A percentile compares a stretch with the other conserved stretches of the same genome.
Evolutionary conservation across 2,329 filamentous ascomycete genomes (phyloP).

Genomic region (Cordyceps tenuipes): DNA sequence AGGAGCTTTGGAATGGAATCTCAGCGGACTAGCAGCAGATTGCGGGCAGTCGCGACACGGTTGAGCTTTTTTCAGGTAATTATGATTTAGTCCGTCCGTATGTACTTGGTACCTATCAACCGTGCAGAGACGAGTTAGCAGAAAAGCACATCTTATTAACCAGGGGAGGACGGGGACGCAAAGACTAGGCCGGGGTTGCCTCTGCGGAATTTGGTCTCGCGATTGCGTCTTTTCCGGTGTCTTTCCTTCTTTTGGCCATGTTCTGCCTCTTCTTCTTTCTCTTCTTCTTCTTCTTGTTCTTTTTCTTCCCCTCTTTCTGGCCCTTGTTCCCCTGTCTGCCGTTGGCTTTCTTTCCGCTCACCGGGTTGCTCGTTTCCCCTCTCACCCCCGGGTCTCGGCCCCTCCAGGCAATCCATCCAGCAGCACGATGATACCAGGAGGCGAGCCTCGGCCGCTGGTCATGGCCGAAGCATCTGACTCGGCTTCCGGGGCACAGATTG

Average conservation of each 20-base stretch:
- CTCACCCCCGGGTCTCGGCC: background rate
- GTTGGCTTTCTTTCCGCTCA: no score
- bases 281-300: background rate
- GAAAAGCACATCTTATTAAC: background rate
- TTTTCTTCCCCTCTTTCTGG: background rate
- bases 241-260: background rate
- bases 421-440: background rate
- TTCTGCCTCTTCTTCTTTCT: background rate
- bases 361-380: background rate
- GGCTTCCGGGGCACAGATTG: background rate
- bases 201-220: background rate
- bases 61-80: background rate
- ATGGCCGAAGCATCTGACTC: conserved; percentile 3
- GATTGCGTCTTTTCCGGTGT: background rate
- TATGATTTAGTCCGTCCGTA: no score
- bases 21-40: background rate
- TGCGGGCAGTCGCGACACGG: background rate
- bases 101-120: background rate
- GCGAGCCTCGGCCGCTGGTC: background rate
- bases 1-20: background rate
- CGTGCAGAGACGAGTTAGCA: background rate
- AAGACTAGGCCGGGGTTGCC: background rate
- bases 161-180: background rate
- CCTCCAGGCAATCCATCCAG: background rate
- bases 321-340: background rate